phyloP scores from a whole-genome alignment of 1,139 yeast species.

The Diutina pseudorugosa region DNA sequence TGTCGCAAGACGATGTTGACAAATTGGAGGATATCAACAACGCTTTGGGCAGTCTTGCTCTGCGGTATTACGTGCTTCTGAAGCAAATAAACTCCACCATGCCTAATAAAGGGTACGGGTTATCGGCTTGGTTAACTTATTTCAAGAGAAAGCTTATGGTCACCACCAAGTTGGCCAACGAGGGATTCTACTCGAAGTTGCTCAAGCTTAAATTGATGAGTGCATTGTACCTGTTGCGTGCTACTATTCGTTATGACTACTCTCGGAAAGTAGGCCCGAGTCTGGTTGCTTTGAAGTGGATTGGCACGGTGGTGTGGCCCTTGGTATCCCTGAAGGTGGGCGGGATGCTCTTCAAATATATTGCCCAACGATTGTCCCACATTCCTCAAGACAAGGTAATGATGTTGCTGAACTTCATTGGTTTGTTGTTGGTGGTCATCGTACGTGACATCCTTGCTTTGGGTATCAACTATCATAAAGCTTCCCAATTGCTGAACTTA shows the following conservation, averaged over 20 bases:
- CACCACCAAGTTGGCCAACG: slow-evolving; percentile 4
- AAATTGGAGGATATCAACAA: slow-evolving; percentile 13
- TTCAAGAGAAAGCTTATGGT: slow-evolving; percentile 6
- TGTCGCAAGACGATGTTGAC: slow-evolving; percentile 15
- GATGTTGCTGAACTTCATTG: slow-evolving; percentile 33
- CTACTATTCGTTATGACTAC: slow-evolving; percentile 26
- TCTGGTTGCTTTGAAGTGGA: slow-evolving; percentile 17
- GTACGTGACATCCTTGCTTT: slow-evolving; percentile 26
- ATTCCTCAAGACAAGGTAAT: slow-evolving; percentile 27
- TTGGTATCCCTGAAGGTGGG: slow-evolving; percentile 26
- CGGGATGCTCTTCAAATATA: slow-evolving; percentile 10
- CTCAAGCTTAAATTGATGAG: slow-evolving; percentile 6
- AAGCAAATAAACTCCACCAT: not conserved
- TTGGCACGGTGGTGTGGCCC: slow-evolving; percentile 32
- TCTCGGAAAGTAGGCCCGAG: slow-evolving; percentile 15
- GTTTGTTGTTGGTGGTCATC: slow-evolving; percentile 25
- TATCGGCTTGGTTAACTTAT: slow-evolving; percentile 9
- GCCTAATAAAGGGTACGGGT: slow-evolving; percentile 5
- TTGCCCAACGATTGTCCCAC: slow-evolving; percentile 8
- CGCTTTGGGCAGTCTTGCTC: not conserved
- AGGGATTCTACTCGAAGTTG: slow-evolving; percentile 9
- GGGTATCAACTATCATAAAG: slow-evolving; percentile 18
- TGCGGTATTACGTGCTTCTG: not conserved
- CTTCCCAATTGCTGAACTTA: slow-evolving; percentile 13
- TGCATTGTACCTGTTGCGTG: slow-evolving; percentile 16